Conservation (phyloP, 2,329 filamentous ascomycete species). For the Trichophyton benhamiae region DNA sequence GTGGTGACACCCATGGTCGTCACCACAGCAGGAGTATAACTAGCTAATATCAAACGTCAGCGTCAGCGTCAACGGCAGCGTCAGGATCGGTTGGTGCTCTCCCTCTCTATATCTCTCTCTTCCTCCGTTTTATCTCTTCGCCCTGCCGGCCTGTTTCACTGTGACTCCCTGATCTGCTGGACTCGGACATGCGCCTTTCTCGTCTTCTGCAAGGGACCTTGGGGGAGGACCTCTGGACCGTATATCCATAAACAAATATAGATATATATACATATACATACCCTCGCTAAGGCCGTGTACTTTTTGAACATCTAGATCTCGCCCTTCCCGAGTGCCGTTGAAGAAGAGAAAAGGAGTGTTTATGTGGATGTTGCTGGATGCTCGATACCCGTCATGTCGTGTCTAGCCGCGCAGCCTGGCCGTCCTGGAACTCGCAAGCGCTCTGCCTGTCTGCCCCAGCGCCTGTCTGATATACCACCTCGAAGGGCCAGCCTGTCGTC, state of each 20-base stretch:
- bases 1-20: not conserved
- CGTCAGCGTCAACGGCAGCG: too few species aligned
- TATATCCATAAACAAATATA: not conserved
- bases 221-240: not conserved
- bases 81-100: not conserved
- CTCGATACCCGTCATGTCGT: not conserved
- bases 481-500: not conserved
- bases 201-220: not conserved
- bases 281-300: not conserved
- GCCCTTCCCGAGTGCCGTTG: not conserved
- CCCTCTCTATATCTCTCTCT: not conserved
- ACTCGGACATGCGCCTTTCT: not conserved
- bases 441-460: not conserved
- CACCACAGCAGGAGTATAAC: not conserved
- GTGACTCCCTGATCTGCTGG: not conserved
- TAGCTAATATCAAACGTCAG: not conserved
- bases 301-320: not conserved
- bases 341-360: not conserved
- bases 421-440: not conserved
- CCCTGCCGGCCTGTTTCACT: not conserved
- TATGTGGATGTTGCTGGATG: not conserved
- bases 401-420: not conserved
- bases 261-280: not conserved
- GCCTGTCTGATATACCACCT: not conserved
- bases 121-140: not conserved